Evolutionary conservation across 176 grass and related monocot genomes (phyloP).

Genomic region (Raddia distichophylla): DNA sequence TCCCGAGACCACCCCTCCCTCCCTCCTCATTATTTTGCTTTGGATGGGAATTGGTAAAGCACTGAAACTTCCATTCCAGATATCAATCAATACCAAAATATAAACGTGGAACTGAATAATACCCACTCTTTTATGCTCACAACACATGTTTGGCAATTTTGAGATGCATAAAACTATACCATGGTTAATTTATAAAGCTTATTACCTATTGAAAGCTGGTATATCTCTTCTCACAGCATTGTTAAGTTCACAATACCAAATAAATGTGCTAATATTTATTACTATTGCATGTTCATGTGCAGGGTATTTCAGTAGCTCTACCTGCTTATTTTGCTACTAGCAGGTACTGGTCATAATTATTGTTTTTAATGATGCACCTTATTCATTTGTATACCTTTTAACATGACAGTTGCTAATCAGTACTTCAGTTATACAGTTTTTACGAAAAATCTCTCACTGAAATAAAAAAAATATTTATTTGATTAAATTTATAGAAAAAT

Average conservation of each 20-base stretch:
- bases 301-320: conserved; percentile 93
- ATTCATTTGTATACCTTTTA: conserved; percentile 12
- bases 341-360: conserved; percentile 54
- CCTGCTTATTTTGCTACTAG: conserved; percentile 87
- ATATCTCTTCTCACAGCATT: neutral
- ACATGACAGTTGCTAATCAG: neutral
- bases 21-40: neutral
- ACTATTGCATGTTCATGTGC: conserved; percentile 3
- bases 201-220: neutral
- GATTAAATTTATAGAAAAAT: neutral
- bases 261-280: conserved; percentile 38
- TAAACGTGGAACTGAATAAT: neutral
- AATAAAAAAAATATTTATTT: neutral
- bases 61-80: conserved; percentile 15
- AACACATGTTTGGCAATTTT: neutral
- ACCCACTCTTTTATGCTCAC: neutral
- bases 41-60: neutral
- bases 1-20: neutral
- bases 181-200: neutral
- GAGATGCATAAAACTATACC: conserved; percentile 18
- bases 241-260: conserved; percentile 18
- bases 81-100: neutral
- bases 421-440: neutral
- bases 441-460: neutral
- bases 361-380: neutral